These are phyloP conservation scores for Nakazawaea laoshanensis DNA, from an alignment of 805 yeast genomes.

Conservation along the genomic window DNA sequence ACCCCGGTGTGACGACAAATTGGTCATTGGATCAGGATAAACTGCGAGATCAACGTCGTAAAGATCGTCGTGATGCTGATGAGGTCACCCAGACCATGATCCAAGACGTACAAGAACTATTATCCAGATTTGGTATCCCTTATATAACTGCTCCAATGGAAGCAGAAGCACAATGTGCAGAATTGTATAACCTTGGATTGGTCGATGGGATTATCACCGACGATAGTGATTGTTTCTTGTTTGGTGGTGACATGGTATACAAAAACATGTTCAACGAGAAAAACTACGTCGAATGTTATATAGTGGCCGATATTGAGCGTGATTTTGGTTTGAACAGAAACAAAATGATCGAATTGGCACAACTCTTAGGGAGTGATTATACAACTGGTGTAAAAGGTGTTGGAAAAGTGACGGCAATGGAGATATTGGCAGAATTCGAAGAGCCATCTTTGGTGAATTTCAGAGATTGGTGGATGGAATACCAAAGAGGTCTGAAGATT, in stretches of 20 bases:
- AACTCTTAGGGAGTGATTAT: slow-evolving; percentile 87
- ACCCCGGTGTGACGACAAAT: slow-evolving; percentile 9
- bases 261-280: slow-evolving; percentile 93
- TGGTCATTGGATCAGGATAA: slow-evolving; percentile 33
- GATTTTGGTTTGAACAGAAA: slow-evolving; percentile 58
- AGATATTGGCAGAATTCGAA: slow-evolving; percentile 74
- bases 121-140: slow-evolving; percentile 88
- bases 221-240: slow-evolving; percentile 92
- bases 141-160: slow-evolving; percentile 96
- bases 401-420: slow-evolving; percentile 92
- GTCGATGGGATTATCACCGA: slow-evolving; percentile 97
- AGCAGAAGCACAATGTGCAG: slow-evolving; percentile 98
- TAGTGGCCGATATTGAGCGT: slow-evolving; percentile 43
- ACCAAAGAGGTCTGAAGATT: slow-evolving; percentile 29
- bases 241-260: slow-evolving; percentile 81
- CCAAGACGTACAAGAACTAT: slow-evolving; percentile 80
- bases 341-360: slow-evolving; percentile 72
- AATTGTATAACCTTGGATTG: slow-evolving; percentile 51
- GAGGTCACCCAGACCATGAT: slow-evolving; percentile 85
- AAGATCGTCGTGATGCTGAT: slow-evolving; percentile 81
- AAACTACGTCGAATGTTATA: slow-evolving; percentile 82
- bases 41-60: slow-evolving; percentile 46
- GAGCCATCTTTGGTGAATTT: slow-evolving; percentile 22
- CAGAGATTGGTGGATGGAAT: slow-evolving; percentile 50
- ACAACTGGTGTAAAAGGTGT: slow-evolving; percentile 88